phyloP scores from a whole-genome alignment of 495 filamentous ascomycete species.

The Tuber calosporum region DNA sequence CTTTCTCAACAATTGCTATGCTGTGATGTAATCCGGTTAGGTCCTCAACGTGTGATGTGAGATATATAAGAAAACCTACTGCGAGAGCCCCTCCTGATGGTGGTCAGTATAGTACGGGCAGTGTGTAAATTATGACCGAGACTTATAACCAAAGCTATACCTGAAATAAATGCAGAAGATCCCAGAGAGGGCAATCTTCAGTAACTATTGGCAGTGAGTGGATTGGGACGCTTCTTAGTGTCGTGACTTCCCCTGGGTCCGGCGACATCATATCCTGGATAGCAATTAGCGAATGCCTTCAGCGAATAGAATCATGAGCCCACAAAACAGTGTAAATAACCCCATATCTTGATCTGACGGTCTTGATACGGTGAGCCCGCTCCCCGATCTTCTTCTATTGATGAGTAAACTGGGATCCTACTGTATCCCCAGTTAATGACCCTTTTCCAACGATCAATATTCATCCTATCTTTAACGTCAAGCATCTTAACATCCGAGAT shows the following conservation, averaged over 20 bases:
- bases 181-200: slow-evolving; percentile 33
- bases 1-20: slow-evolving; percentile 32
- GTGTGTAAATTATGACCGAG: not conserved
- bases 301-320: not conserved
- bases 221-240: slow-evolving; percentile 26
- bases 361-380: slow-evolving; percentile 21
- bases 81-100: slow-evolving; percentile 24
- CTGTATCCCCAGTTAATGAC: slow-evolving; percentile 32
- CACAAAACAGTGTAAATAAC: slow-evolving; percentile 30
- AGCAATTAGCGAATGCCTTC: not conserved
- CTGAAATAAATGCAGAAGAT: slow-evolving; percentile 30
- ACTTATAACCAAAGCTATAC: slow-evolving; percentile 8
- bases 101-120: not conserved
- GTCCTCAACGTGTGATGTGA: not conserved
- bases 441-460: slow-evolving; percentile 25
- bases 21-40: slow-evolving; percentile 10
- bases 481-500: slow-evolving; percentile 30
- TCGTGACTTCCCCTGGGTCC: slow-evolving; percentile 28
- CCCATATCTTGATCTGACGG: slow-evolving; percentile 31
- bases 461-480: slow-evolving; percentile 28
- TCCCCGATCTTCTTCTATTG: slow-evolving; percentile 12
- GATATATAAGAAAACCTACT: slow-evolving; percentile 15
- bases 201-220: slow-evolving; percentile 23
- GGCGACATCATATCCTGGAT: slow-evolving; percentile 30
- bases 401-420: slow-evolving; percentile 24